Evolutionary conservation across 2,329 filamentous ascomycete species (phyloP).

Genomic region (Madurella mycetomatis): DNA sequence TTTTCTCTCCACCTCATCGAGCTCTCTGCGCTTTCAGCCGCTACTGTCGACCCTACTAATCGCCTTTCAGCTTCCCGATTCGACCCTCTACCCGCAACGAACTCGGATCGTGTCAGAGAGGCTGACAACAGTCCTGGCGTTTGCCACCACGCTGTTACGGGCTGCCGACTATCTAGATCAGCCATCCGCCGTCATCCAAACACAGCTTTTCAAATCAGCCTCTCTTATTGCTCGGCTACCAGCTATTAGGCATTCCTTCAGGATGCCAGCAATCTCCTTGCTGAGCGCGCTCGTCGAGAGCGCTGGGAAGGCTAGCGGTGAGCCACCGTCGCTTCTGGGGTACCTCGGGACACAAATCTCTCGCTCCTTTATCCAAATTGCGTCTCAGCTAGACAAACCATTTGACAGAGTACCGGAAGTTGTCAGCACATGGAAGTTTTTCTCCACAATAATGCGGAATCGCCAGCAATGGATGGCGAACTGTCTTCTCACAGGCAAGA

Average conservation of each 20-base stretch:
- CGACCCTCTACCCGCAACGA: conserved; percentile 58
- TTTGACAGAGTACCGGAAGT: conserved; percentile 62
- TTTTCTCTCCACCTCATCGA: conserved; percentile 66
- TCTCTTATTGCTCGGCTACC: conserved; percentile 74
- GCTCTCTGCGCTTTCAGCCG: conserved; percentile 71
- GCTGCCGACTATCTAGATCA: conserved; percentile 61
- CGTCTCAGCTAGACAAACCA: conserved; percentile 73
- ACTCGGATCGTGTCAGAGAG: conserved; percentile 56
- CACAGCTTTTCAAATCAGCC: conserved; percentile 74
- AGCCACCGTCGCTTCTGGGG: conserved; percentile 90
- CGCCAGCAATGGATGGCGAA: conserved; percentile 96
- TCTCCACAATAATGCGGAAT: conserved; percentile 80
- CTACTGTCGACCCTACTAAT: conserved; percentile 66
- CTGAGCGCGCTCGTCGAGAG: conserved; percentile 69
- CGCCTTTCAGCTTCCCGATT: conserved; percentile 54
- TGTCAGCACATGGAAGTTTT: conserved; percentile 73
- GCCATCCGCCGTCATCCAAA: conserved; percentile 64
- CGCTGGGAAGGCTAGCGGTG: conserved; percentile 60
- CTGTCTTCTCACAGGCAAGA: conserved; percentile 82
- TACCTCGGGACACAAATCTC: conserved; percentile 79
- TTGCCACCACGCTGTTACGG: conserved; percentile 67
- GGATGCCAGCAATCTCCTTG: conserved; percentile 60
- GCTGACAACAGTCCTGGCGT: conserved; percentile 58
- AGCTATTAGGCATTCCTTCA: conserved; percentile 63
- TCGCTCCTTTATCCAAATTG: conserved; percentile 74